A percentile compares a stretch with the other conserved stretches of the same genome.
Conservation (phyloP, 140 eudicot genomes). For the Bidens hawaiensis region DNA sequence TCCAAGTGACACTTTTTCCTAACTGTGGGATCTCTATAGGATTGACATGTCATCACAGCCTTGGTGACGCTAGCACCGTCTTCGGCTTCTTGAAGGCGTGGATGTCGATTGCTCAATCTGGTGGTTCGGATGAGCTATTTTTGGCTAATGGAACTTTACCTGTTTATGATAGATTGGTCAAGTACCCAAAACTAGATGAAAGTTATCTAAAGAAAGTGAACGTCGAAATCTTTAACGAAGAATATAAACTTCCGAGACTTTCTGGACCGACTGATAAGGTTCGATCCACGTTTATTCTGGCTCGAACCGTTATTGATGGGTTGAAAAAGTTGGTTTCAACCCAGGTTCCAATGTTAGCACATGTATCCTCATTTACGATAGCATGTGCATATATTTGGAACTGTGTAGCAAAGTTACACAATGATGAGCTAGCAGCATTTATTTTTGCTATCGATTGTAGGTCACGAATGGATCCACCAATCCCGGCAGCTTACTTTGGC, state of each 20-base stretch:
- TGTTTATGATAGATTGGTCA: no score
- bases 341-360: no score
- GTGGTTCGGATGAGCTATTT: neutral
- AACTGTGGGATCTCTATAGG: neutral
- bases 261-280: slow-evolving; percentile 4
- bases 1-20: neutral
- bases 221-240: neutral
- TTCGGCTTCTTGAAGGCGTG: neutral
- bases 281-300: no score
- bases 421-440: neutral
- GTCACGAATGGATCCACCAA: neutral
- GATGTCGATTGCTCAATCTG: neutral
- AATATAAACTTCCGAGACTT: neutral
- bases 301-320: no score
- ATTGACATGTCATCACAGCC: neutral
- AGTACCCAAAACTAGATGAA: neutral
- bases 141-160: no score
- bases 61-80: neutral
- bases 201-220: neutral
- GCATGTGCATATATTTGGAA: neutral
- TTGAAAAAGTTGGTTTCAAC: no score
- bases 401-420: neutral
- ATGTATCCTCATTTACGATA: no score
- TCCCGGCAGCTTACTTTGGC: neutral
- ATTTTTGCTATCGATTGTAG: neutral